A percentile compares a stretch with the other conserved stretches of the same genome.
Evolutionary conservation across 1,284 basidiomycete species (phyloP).

Genomic region (Apiotrichum gracile): DNA sequence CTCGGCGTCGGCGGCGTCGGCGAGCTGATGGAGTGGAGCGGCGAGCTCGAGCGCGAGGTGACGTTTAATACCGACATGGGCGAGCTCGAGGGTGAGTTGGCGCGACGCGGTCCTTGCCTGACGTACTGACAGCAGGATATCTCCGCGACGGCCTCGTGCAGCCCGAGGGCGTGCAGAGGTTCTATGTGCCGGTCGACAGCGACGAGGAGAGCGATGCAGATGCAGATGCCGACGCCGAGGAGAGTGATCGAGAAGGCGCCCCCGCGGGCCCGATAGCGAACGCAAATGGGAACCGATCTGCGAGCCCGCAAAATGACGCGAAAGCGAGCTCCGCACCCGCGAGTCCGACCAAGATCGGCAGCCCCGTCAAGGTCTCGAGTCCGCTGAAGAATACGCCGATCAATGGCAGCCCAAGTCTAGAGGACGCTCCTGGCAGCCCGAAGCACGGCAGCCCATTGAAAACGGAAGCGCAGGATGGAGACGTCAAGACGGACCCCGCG

Average conservation of each 20-base stretch:
- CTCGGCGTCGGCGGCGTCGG: slow-evolving; percentile 30
- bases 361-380: background rate
- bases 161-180: slow-evolving; percentile 22
- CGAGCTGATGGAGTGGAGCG: slow-evolving; percentile 36
- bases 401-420: background rate
- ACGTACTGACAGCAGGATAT: slow-evolving; percentile 16
- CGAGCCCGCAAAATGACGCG: background rate
- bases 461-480: background rate
- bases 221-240: background rate
- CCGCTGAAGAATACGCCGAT: background rate
- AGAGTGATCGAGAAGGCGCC: too few relatives aligned
- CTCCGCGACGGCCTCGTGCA: slow-evolving; percentile 24
- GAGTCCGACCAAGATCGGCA: background rate
- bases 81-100: slow-evolving; percentile 24
- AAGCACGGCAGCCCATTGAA: background rate
- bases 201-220: slow-evolving; percentile 5
- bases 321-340: background rate
- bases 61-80: slow-evolving; percentile 18
- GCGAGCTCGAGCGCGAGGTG: slow-evolving; percentile 23
- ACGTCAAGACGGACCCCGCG: too few relatives aligned
- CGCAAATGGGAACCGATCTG: background rate
- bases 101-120: background rate
- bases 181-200: slow-evolving; percentile 19
- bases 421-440: background rate
- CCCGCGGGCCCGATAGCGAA: too few relatives aligned